These are phyloP conservation scores for Hymenoscyphus scutula DNA, from an alignment of 2,329 filamentous ascomycete genomes.

Conservation along the genomic window DNA sequence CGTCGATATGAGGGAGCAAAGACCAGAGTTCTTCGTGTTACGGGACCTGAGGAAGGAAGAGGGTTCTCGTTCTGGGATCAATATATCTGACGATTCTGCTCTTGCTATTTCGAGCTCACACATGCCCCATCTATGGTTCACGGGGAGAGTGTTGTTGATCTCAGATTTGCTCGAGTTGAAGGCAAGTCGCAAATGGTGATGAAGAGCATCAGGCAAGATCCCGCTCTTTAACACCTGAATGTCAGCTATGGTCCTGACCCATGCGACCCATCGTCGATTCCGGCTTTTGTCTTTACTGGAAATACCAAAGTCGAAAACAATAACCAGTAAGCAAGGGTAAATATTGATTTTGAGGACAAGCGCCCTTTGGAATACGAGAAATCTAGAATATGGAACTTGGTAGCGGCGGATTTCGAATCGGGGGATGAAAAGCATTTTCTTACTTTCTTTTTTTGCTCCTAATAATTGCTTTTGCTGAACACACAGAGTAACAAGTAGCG, in stretches of 20 bases:
- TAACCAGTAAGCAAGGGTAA: too few relatives aligned
- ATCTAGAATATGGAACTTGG: background rate
- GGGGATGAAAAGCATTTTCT: background rate
- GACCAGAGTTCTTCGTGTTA: conserved; percentile 13
- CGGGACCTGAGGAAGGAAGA: conserved; percentile 7
- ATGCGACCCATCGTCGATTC: background rate
- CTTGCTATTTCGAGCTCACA: background rate
- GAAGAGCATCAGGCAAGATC: conserved; percentile 2
- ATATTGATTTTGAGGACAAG: too few relatives aligned
- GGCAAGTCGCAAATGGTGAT: conserved; percentile 13
- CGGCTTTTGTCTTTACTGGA: background rate
- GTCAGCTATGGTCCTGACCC: conserved; percentile 10
- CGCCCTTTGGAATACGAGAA: background rate
- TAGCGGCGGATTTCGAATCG: background rate
- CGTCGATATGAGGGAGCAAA: background rate
- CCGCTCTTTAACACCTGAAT: background rate
- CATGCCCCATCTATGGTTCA: background rate
- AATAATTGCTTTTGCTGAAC: background rate
- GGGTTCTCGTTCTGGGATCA: background rate
- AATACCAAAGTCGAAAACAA: too few relatives aligned
- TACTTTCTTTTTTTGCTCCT: background rate
- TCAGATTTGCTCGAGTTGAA: conserved; percentile 18
- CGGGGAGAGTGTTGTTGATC: conserved; percentile 13
- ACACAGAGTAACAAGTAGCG: background rate
- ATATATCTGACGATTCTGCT: background rate